Evolutionary conservation across 2,329 filamentous ascomycete species (phyloP).

Genomic region (Colletotrichum euphorbiae): DNA sequence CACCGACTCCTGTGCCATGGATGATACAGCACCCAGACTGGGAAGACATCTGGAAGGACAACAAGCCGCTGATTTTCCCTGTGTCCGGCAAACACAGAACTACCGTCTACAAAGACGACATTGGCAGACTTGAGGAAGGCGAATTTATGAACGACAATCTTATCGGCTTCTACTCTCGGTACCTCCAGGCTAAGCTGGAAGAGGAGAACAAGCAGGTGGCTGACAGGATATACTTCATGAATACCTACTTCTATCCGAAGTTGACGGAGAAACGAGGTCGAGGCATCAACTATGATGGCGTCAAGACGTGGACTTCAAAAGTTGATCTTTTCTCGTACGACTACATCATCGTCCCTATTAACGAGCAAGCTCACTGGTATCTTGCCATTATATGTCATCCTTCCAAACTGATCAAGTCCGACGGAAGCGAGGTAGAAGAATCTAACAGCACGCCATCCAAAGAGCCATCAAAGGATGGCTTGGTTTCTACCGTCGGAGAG

Average conservation of each 20-base stretch:
- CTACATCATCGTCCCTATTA: slow-evolving; percentile 92
- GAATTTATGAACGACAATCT: slow-evolving; percentile 94
- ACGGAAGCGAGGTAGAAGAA: slow-evolving; percentile 15
- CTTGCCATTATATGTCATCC: slow-evolving; percentile 95
- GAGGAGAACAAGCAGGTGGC: slow-evolving; percentile 65
- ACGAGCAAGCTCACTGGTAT: slow-evolving; percentile 91
- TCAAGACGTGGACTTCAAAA: slow-evolving; percentile 88
- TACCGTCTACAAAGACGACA: slow-evolving; percentile 77
- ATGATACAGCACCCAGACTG: slow-evolving; percentile 63
- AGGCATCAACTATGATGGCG: slow-evolving; percentile 83
- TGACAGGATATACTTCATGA: slow-evolving; percentile 85
- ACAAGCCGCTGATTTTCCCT: slow-evolving; percentile 72
- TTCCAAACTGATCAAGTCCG: slow-evolving; percentile 65
- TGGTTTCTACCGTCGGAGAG: slow-evolving; percentile 21
- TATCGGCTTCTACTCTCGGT: slow-evolving; percentile 87
- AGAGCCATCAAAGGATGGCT: slow-evolving; percentile 29
- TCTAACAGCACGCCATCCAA: slow-evolving; percentile 2
- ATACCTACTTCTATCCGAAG: slow-evolving; percentile 89
- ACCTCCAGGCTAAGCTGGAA: slow-evolving; percentile 72
- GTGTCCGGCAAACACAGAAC: slow-evolving; percentile 68
- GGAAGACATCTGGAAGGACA: slow-evolving; percentile 63
- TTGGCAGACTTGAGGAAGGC: slow-evolving; percentile 82
- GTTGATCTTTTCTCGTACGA: slow-evolving; percentile 87
- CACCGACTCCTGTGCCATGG: slow-evolving; percentile 56
- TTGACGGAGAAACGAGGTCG: slow-evolving; percentile 71